Percentiles rank a stretch among this genome's conserved stretches.
phyloP scores from a whole-genome alignment of 139 green algal genomes.

The Closterium sp. region DNA sequence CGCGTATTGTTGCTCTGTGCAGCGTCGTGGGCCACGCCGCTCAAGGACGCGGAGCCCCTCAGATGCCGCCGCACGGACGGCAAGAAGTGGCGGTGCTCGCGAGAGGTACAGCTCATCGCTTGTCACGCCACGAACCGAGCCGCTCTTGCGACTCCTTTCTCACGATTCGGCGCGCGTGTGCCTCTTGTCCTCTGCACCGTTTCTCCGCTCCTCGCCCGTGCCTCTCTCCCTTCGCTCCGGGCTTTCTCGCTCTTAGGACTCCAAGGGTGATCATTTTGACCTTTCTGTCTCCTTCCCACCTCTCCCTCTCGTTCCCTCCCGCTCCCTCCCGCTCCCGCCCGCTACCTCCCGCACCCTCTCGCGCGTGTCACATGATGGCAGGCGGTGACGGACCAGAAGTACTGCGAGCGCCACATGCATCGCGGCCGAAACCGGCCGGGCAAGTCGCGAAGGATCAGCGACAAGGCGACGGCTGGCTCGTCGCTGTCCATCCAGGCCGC shows the following conservation, averaged over 20 bases:
- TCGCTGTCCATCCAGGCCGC: neutral
- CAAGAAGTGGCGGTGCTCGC: conserved; percentile 46
- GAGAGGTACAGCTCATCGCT: neutral
- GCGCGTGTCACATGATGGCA: neutral
- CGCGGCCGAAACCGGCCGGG: conserved; percentile 17
- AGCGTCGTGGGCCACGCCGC: neutral
- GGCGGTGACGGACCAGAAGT: conserved; percentile 45
- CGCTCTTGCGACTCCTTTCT: neutral
- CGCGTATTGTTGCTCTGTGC: neutral
- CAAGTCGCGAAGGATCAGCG: conserved; percentile 3
- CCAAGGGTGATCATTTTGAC: neutral
- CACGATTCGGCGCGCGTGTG: neutral
- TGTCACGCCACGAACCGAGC: neutral
- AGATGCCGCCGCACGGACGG: conserved; percentile 33
- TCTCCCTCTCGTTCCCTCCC: neutral
- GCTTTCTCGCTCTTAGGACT: neutral
- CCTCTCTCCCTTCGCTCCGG: too few species aligned
- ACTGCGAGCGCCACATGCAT: conserved; percentile 49
- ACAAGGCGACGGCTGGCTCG: conserved; percentile 1
- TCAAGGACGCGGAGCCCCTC: conserved; percentile 19
- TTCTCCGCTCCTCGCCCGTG: neutral
- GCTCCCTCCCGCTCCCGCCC: neutral
- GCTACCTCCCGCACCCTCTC: neutral
- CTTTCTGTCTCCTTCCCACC: neutral
- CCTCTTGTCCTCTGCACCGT: neutral